Evolutionary conservation across 805 yeast species (phyloP).

Genomic region (Sugiyamaella mastotermitis): DNA sequence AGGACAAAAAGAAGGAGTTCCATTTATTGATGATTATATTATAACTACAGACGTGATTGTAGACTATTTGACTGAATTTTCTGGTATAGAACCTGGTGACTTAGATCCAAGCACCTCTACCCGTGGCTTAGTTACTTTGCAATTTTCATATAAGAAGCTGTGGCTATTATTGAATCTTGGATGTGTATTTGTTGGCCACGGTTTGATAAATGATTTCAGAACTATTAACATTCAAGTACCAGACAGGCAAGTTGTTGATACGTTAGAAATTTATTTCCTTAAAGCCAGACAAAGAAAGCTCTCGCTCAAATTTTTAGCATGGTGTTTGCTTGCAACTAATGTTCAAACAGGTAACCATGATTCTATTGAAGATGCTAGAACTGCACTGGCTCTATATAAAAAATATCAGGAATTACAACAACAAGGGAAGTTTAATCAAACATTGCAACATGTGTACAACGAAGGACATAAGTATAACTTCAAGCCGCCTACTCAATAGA

Average conservation of each 20-base stretch:
- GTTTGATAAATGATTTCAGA: slow-evolving; percentile 83
- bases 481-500: slow-evolving; percentile 26
- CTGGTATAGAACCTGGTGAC: slow-evolving; percentile 95
- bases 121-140: slow-evolving; percentile 68
- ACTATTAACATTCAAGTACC: slow-evolving; percentile 92
- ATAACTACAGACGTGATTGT: slow-evolving; percentile 59
- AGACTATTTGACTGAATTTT: slow-evolving; percentile 82
- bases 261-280: slow-evolving; percentile 71
- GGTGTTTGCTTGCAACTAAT: slow-evolving; percentile 61
- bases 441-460: slow-evolving; percentile 58
- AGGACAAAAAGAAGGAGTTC: slow-evolving; percentile 60
- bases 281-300: slow-evolving; percentile 70
- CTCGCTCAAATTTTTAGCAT: slow-evolving; percentile 81
- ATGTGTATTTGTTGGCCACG: slow-evolving; percentile 92
- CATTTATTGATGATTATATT: slow-evolving; percentile 91
- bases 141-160: slow-evolving; percentile 77
- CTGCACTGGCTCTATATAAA: slow-evolving; percentile 74
- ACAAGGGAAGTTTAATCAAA: slow-evolving; percentile 52
- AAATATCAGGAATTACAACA: slow-evolving; percentile 59
- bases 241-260: slow-evolving; percentile 76
- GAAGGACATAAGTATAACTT: slow-evolving; percentile 33
- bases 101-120: slow-evolving; percentile 61
- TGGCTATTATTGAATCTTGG: slow-evolving; percentile 90
- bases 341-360: slow-evolving; percentile 95
- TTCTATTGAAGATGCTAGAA: slow-evolving; percentile 90